A percentile compares a stretch with the other conserved stretches of the same genome.
phyloP scores from a whole-genome alignment of 179 eudicot species.

The Silene coronaria region DNA sequence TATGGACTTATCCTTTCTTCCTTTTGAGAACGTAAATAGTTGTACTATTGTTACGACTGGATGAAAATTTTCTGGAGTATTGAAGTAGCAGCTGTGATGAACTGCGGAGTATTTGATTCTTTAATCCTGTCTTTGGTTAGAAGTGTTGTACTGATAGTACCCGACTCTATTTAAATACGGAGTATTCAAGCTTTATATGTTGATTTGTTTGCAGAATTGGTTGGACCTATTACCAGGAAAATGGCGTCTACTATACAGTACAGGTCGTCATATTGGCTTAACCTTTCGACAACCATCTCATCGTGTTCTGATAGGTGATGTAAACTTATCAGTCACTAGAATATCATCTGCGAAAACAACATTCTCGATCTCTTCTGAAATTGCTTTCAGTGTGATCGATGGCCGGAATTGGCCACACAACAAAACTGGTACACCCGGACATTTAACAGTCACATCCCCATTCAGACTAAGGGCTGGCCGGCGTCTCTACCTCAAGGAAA shows the following conservation, averaged over 20 bases:
- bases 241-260: conserved; percentile 85
- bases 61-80: too few relatives aligned
- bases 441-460: conserved; percentile 9
- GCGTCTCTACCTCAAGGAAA: conserved; percentile 16
- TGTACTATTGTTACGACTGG: too few relatives aligned
- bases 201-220: conserved; percentile 61
- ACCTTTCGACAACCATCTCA: conserved; percentile 39
- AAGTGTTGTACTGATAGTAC: not conserved
- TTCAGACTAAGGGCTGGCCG: conserved; percentile 18
- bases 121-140: not conserved
- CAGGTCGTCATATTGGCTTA: conserved; percentile 83
- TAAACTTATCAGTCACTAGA: not conserved
- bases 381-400: not conserved
- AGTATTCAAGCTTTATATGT: not conserved
- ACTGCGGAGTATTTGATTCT: too few relatives aligned
- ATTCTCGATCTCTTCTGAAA: conserved; percentile 5
- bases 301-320: conserved; percentile 9
- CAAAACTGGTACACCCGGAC: conserved; percentile 12
- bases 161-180: not conserved
- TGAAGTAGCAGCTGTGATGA: too few relatives aligned
- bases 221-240: conserved; percentile 64
- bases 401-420: conserved; percentile 15
- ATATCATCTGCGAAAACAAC: conserved; percentile 10
- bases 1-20: not conserved
- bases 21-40: not conserved